A percentile compares a stretch with the other conserved stretches of the same genome.
Conservation (phyloP, 164 flowering plant genomes). For the Nelumbo lutea region DNA sequence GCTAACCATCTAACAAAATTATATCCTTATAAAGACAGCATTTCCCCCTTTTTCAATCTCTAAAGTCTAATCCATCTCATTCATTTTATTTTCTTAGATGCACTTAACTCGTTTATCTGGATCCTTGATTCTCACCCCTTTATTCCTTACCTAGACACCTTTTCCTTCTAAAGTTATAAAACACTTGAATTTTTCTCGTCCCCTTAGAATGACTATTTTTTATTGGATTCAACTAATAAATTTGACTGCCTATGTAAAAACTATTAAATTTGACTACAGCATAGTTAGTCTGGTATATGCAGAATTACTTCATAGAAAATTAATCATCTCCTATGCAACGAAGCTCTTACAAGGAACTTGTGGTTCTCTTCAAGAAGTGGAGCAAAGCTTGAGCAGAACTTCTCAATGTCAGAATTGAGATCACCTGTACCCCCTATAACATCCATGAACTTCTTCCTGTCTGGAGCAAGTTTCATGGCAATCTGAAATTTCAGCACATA, state of each 20-base stretch:
- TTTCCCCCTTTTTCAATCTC: too few species aligned
- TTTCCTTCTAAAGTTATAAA: neutral
- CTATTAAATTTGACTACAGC: neutral
- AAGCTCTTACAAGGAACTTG: constrained; percentile 70
- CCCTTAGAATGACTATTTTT: neutral
- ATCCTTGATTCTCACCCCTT: neutral
- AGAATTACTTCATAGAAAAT: too few species aligned
- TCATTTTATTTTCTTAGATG: too few species aligned
- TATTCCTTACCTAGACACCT: neutral
- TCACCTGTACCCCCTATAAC: constrained; percentile 64
- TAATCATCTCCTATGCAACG: neutral
- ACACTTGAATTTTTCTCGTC: neutral
- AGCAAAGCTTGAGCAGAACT: constrained; percentile 55
- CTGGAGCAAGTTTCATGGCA: constrained; percentile 94
- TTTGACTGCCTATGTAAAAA: neutral
- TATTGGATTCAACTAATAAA: neutral
- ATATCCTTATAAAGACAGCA: too few species aligned
- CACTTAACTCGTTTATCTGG: too few species aligned
- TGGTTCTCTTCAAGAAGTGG: constrained; percentile 78
- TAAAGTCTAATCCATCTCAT: too few species aligned
- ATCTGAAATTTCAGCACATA: constrained; percentile 34
- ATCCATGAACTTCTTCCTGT: constrained; percentile 90
- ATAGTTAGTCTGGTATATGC: too few species aligned
- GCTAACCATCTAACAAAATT: too few species aligned
- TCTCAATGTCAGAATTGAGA: constrained; percentile 60